Conservation (phyloP, 352 stramenopile species). For the Globisporangium viniferum region DNA sequence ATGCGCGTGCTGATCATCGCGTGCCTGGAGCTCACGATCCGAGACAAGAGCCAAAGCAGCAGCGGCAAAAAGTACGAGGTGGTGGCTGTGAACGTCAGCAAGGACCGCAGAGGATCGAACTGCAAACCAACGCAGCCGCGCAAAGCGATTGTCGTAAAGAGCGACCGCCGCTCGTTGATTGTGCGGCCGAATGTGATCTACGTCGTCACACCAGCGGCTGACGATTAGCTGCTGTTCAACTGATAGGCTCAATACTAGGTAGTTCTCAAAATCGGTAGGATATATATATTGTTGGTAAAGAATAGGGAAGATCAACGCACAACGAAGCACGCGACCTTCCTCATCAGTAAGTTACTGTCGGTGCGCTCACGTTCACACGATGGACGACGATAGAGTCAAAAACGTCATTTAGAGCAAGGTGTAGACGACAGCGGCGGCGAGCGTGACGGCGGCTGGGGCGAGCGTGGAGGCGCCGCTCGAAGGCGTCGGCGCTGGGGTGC, state of each 20-base stretch:
- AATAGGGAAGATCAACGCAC: neutral
- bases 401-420: constrained; percentile 9
- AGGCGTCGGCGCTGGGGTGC: constrained; percentile 4
- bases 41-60: neutral
- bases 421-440: constrained; percentile 8
- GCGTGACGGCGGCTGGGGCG: constrained; percentile 2
- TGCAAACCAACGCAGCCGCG: neutral
- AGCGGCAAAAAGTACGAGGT: neutral
- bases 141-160: neutral
- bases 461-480: constrained; percentile 10
- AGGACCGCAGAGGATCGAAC: neutral
- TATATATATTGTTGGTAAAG: constrained; percentile 8
- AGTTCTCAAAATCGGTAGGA: neutral
- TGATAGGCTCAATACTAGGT: neutral
- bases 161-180: neutral
- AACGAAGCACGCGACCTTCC: neutral
- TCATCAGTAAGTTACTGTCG: constrained; percentile 1
- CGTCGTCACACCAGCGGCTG: neutral
- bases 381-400: too few relatives aligned
- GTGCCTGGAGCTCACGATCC: neutral
- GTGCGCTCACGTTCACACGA: neutral
- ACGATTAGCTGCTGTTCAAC: neutral
- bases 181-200: neutral
- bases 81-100: neutral
- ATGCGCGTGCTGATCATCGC: constrained; percentile 1